Base-by-base conservation (phyloP, 2,329 filamentous ascomycete species). In the Calonectria fujianensis region DNA sequence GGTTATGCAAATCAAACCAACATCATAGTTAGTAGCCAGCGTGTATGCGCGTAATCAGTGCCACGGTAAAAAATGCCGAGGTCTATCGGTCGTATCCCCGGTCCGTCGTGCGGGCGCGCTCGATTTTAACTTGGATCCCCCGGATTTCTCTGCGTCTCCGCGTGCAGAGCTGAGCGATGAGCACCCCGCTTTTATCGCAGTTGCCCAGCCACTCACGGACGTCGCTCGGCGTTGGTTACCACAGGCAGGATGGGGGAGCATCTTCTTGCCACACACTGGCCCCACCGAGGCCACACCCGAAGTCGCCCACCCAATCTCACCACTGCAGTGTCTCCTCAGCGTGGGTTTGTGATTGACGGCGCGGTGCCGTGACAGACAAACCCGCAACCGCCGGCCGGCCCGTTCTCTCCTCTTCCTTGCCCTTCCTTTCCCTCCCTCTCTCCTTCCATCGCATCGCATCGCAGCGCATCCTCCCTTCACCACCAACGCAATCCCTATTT, bases 91-190 rank as follows among this genome's bases (percentile, higher is more conserved):
- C 73, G 45, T 18, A 69, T 71, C 69, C 70, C 76, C 77, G 79
- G 76, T 35, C 71, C 72, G 51, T 51, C 10, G 65, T 51, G 45
- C 59, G 45, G 59, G 48, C 48, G 57, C 24, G 66, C 31, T 70
- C 68, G 68, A 69, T 79, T 39, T 54, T 65, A 74, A 74, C 57
- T 63, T 63, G 57, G 57, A 63, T 63, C 57, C 79, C 80, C 80
- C 80, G 77, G 80, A 81, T 81, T 81, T 81, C 78, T 81, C 74
- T 75, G 76, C 74, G 77, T 65, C 61, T 65, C 61, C 61, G 61
- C 61, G 61, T 65, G 61, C 41, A 32, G n/a, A 63, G 61, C 66
- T 61, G 39, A n/a, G 41, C 63, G 63, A 51, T n/a, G 48, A 37
- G 67, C 73, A 73, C 37, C 63, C 72, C 72, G 41, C 67, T 71